Evolutionary conservation across 192 early-diverging fungal genomes (phyloP), one percentile per base, ranked within the genome.

Genomic region (Physocladia obscura): DNA sequence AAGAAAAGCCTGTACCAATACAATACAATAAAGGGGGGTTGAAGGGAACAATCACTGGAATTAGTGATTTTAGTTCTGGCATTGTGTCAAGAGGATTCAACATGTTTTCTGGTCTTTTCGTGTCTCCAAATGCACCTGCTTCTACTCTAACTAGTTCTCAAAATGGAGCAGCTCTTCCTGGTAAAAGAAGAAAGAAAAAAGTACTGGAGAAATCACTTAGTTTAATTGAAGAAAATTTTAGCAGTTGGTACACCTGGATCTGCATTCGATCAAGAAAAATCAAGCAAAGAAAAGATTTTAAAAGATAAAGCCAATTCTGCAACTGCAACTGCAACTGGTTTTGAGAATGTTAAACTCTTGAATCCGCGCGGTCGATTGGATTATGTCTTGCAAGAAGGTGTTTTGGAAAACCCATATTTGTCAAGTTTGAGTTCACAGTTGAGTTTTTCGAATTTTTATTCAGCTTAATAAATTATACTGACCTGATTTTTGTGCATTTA

Each of bases 11-110:
- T 6, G 88, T 84, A 4, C 80, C 82, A 26, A 81, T 94, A 36
- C 89, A 85, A 8, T 94, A 93, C 58, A 88, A 89, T 54, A 94
- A 94, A 62, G 92, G 92, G 19, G 92, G 92, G 29, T 69, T 94
- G 3, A 91, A 82, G 54, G 71, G 77, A 0, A 71, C 77, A 0
- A 71, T 91, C 26, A 77, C 87, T 48, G 92, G 87, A 4, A 84
- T 90, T 57, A 81, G 86, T 49, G 89, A 91, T 50, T 78, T 92
- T 3, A 75, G 88, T 2, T 84, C 73, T n/a, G 89, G 84, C 35
- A 76, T 93, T 24, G 89, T 89, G 47, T 86, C 81, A 39, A 73
- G 83, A 19, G 88, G 89, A 21, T 83, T 82, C 1, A 88, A 79
- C 31, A 87, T 92, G 81, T 83, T 87, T 50, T 55, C 37, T 24